A percentile compares a stretch with the other conserved stretches of the same genome.
Evolutionary conservation across 768 basidiomycete species (phyloP).

Genomic region (Auricularia auricula-judae): DNA sequence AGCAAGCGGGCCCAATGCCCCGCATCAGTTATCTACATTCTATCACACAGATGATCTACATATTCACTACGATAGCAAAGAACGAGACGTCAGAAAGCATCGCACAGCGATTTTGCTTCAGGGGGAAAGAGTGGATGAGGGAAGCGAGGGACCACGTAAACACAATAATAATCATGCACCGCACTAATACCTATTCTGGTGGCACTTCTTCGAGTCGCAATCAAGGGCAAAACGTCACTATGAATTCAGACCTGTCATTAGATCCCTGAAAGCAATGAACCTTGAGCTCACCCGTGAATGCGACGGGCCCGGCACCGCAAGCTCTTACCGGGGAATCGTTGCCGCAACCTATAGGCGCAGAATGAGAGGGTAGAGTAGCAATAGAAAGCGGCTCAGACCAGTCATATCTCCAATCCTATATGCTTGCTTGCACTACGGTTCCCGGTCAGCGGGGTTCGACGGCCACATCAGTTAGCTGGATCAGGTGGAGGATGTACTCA

Average conservation of each 20-base stretch:
- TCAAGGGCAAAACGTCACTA: neutral
- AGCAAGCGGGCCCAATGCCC: too few relatives aligned
- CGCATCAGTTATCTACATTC: too few relatives aligned
- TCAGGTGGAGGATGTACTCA: neutral
- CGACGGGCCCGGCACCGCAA: neutral
- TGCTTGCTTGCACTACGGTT: neutral
- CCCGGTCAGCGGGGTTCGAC: neutral
- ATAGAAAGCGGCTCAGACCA: neutral
- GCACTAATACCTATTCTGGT: too few relatives aligned
- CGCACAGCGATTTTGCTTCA: too few relatives aligned
- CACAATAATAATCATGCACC: too few relatives aligned
- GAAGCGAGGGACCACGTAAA: too few relatives aligned
- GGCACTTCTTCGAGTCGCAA: too few relatives aligned
- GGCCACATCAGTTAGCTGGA: neutral
- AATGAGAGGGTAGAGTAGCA: neutral
- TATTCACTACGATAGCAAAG: too few relatives aligned
- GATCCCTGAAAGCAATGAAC: neutral
- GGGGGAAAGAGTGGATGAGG: too few relatives aligned
- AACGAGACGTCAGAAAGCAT: too few relatives aligned
- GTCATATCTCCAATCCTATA: neutral
- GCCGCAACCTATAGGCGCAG: neutral
- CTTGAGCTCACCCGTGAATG: neutral
- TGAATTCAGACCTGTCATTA: neutral
- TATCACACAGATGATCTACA: too few relatives aligned
- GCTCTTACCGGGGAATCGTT: slow-evolving; percentile 1